Evolutionary conservation across 768 basidiomycete species (phyloP).

Genomic region (Lactarius sanguifluus): DNA sequence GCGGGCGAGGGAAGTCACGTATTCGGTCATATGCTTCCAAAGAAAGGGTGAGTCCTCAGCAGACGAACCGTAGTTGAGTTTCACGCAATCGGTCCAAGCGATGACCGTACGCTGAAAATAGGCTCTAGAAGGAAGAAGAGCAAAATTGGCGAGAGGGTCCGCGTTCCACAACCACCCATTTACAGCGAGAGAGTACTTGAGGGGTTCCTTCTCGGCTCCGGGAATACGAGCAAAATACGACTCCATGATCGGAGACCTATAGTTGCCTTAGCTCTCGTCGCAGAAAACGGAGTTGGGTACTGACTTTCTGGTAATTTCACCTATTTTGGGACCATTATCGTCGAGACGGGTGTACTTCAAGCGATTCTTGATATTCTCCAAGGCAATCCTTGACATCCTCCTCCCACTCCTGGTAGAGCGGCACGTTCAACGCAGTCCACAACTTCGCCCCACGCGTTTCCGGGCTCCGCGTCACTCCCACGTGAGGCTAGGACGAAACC

Average conservation of each 20-base stretch:
- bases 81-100: constrained; percentile 98
- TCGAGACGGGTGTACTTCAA: constrained; percentile 82
- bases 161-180: constrained; percentile 99
- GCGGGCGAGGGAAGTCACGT: constrained; percentile 76
- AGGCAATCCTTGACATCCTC: constrained; percentile 71
- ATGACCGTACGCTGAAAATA: constrained; percentile 96
- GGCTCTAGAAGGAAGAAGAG: constrained; percentile 85
- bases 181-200: constrained; percentile 82
- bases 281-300: constrained; percentile 34
- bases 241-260: constrained; percentile 83
- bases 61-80: constrained; percentile 79
- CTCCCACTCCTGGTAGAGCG: constrained; percentile 84
- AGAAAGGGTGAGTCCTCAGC: constrained; percentile 62
- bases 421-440: constrained; percentile 87
- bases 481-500: constrained; percentile 72
- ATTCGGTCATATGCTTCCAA: constrained; percentile 87
- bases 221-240: constrained; percentile 87
- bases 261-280: constrained; percentile 14
- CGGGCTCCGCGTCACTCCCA: constrained; percentile 39
- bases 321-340: constrained; percentile 77
- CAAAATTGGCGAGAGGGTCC: constrained; percentile 93
- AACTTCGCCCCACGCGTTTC: constrained; percentile 69
- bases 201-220: constrained; percentile 46
- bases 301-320: constrained; percentile 72
- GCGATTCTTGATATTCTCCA: constrained; percentile 73